These are phyloP conservation scores for Solanum microdontum DNA, from an alignment of 257 asterid species.

Conservation along the genomic window DNA sequence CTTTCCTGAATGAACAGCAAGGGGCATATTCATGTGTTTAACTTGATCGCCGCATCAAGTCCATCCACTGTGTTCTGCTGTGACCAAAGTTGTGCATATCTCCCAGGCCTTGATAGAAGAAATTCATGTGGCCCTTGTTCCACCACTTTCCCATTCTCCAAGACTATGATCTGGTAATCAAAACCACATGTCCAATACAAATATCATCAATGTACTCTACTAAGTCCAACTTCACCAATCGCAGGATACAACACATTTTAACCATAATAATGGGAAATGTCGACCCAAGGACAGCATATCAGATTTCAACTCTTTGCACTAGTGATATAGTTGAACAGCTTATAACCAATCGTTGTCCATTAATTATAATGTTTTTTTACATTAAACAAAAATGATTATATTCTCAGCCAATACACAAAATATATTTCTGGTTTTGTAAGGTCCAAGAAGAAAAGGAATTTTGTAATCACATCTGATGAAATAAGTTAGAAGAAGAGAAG, in stretches of 20 bases:
- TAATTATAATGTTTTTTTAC: background rate
- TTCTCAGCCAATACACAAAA: background rate
- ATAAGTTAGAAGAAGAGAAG: background rate
- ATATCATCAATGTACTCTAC: background rate
- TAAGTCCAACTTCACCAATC: background rate
- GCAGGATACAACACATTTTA: background rate
- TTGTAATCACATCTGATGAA: background rate
- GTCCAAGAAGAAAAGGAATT: background rate
- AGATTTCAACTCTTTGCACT: background rate
- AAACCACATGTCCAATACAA: background rate
- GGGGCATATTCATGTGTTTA: constrained; percentile 31
- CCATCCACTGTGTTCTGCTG: constrained; percentile 80
- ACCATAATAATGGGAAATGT: background rate
- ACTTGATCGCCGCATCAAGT: constrained; percentile 56
- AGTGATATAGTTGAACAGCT: background rate
- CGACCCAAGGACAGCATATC: background rate
- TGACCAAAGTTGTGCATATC: constrained; percentile 93
- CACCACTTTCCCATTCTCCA: constrained; percentile 86
- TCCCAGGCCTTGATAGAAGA: constrained; percentile 59
- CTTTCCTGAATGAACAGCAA: background rate
- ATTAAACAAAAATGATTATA: background rate
- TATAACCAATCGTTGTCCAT: background rate
- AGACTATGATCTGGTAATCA: constrained; percentile 59
- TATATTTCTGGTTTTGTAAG: background rate
- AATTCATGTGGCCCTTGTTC: constrained; percentile 96